Evolutionary conservation across 2,329 filamentous ascomycete genomes (phyloP), one percentile per base, ranked within the genome.

Genomic region (Botrytis aclada): DNA sequence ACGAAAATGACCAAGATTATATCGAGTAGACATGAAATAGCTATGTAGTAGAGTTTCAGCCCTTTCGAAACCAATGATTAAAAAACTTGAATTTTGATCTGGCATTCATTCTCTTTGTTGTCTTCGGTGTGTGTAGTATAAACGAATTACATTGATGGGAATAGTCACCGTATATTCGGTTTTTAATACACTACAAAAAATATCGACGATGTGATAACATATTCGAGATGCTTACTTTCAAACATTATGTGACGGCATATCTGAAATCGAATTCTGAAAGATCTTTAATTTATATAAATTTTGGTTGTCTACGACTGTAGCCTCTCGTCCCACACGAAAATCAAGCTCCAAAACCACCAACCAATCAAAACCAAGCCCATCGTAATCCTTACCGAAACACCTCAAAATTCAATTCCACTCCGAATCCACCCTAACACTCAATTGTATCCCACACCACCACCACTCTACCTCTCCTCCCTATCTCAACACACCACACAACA

Each of bases 391-490:
- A 72, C 51, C 62, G 70, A 67, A 69, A 39, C 41, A 69, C 63
- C 63, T 69, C 70, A 72, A 72, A 69, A 51, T 69, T 72, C 70
- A 69, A 69, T 58, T 43, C 39, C 62, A 39, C 70, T 69, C 63
- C 63, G 63, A 69, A 72, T 69, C 70, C 70, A 69, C 70, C 70
- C 70, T 72, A 69, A 72, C 45, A 66, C 43, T 71, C 67, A 70
- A 61, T 61, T 70, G 39, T 39, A 65, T 56, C 66, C n/a, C 66
- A 43, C 45, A 67, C 63, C 70, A 67, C 37, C 62, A 72, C 54
- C 63, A 69, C 60, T 32, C 37, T 45, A 54, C 41, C 51, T 56
- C 54, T 61, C 54, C 70, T 61, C 74, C 74, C 64, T 25, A 32
- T 69, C 47, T 22, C 20, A 54, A 22, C 18, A 56, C 47, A 67